These are phyloP conservation scores for Sporothrix phasma DNA, from an alignment of 2,329 filamentous ascomycete genomes.

Conservation along the genomic window DNA sequence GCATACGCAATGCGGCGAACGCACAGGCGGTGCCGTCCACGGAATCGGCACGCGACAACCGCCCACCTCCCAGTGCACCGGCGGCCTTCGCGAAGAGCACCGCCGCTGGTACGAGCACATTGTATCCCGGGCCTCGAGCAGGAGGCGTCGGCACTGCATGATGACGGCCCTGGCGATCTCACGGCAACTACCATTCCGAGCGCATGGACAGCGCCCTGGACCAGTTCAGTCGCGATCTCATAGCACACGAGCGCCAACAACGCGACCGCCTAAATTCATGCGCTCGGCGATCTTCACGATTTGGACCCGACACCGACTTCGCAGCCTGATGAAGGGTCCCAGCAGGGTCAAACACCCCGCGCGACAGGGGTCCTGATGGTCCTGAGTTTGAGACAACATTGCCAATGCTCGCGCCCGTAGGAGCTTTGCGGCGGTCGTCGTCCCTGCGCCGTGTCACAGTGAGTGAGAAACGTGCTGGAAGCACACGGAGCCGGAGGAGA, in stretches of 20 bases:
- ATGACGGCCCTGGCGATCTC: background rate
- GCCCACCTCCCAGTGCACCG: background rate
- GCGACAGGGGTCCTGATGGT: background rate
- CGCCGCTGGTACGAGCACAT: background rate
- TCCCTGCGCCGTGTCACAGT: conserved; percentile 12
- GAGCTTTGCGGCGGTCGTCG: background rate
- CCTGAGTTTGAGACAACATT: background rate
- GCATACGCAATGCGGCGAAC: too few species aligned
- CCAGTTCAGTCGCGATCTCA: background rate
- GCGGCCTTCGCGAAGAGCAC: background rate
- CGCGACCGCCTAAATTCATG: too few species aligned
- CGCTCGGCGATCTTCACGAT: background rate
- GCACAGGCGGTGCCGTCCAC: too few species aligned
- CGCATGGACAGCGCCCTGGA: background rate
- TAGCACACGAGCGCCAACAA: too few species aligned
- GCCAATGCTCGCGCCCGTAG: background rate
- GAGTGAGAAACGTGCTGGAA: background rate
- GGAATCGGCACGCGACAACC: background rate
- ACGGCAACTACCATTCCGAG: background rate
- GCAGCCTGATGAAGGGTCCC: background rate
- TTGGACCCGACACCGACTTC: background rate
- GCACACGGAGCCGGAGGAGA: background rate
- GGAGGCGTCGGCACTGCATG: background rate
- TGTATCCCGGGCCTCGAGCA: background rate
- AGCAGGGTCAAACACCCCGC: background rate